A percentile compares a stretch with the other conserved stretches of the same genome.
Evolutionary conservation across 352 stramenopile species (phyloP).

Genomic region (Phytophthora cryptogea): DNA sequence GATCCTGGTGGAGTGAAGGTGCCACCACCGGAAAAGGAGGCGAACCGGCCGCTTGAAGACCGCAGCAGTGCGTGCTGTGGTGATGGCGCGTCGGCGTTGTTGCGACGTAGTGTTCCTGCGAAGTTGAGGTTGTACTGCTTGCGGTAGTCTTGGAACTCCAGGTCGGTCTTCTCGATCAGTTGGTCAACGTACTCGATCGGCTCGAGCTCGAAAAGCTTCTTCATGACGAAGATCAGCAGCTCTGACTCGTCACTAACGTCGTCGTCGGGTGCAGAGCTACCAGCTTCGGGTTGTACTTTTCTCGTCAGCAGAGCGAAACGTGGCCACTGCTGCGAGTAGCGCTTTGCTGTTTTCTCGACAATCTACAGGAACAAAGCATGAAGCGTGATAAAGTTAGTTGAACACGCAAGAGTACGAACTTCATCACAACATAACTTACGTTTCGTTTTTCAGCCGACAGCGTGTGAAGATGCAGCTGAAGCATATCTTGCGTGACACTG

Average conservation of each 20-base stretch:
- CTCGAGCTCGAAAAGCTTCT: slow-evolving; percentile 46
- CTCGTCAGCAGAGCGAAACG: slow-evolving; percentile 28
- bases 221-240: slow-evolving; percentile 46
- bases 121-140: slow-evolving; percentile 49
- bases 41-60: slow-evolving; percentile 37
- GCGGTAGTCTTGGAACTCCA: slow-evolving; percentile 46
- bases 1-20: slow-evolving; percentile 26
- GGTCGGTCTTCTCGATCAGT: slow-evolving; percentile 42
- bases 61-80: slow-evolving; percentile 25
- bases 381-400: slow-evolving; percentile 10
- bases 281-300: slow-evolving; percentile 5
- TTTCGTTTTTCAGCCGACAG: slow-evolving; percentile 41
- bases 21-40: slow-evolving; percentile 42
- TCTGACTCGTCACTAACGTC: slow-evolving; percentile 20
- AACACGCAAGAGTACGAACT: background rate
- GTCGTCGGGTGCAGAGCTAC: slow-evolving; percentile 4
- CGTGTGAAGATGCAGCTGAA: slow-evolving; percentile 44
- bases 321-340: slow-evolving; percentile 29
- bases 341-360: slow-evolving; percentile 43
- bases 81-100: slow-evolving; percentile 33
- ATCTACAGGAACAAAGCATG: slow-evolving; percentile 30
- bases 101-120: slow-evolving; percentile 24
- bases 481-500: slow-evolving; percentile 43
- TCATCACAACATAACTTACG: slow-evolving; percentile 20
- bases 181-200: slow-evolving; percentile 49